Evolutionary conservation across 257 asterid genomes (phyloP).

Genomic region (Orobanche coerulescens): DNA sequence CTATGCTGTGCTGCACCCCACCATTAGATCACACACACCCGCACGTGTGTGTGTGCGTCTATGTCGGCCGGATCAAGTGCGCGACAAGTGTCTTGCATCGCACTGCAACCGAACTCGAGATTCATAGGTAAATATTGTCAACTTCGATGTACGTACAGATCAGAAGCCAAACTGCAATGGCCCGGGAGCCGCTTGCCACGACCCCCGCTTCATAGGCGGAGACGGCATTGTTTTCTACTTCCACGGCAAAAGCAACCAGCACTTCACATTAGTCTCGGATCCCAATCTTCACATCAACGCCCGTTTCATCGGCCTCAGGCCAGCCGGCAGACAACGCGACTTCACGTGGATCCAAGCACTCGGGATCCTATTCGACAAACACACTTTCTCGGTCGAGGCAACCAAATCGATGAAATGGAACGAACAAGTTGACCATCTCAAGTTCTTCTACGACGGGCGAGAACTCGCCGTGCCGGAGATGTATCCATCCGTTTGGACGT

Average conservation of each 20-base stretch:
- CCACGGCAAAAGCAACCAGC: constrained; percentile 45
- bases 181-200: constrained; percentile 58
- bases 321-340: constrained; percentile 45
- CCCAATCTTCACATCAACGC: constrained; percentile 53
- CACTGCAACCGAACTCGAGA: too few species aligned
- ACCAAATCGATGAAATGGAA: constrained; percentile 45
- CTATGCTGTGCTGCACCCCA: too few species aligned
- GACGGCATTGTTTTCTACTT: constrained; percentile 66
- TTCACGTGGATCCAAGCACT: constrained; percentile 64
- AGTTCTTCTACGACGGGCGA: constrained; percentile 26
- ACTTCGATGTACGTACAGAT: too few species aligned
- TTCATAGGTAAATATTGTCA: too few species aligned
- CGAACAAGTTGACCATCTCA: constrained; percentile 36
- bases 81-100: background rate
- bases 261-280: constrained; percentile 50
- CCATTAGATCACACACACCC: too few species aligned
- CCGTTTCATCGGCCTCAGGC: constrained; percentile 57
- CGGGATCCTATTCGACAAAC: constrained; percentile 36
- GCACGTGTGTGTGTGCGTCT: too few species aligned
- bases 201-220: constrained; percentile 64
- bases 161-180: constrained; percentile 51
- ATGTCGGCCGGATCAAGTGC: too few species aligned
- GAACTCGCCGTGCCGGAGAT: constrained; percentile 27
- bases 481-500: constrained; percentile 26
- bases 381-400: constrained; percentile 43